phyloP scores from a whole-genome alignment of 2,329 filamentous ascomycete genomes.

The Emericellopsis atlantica region DNA sequence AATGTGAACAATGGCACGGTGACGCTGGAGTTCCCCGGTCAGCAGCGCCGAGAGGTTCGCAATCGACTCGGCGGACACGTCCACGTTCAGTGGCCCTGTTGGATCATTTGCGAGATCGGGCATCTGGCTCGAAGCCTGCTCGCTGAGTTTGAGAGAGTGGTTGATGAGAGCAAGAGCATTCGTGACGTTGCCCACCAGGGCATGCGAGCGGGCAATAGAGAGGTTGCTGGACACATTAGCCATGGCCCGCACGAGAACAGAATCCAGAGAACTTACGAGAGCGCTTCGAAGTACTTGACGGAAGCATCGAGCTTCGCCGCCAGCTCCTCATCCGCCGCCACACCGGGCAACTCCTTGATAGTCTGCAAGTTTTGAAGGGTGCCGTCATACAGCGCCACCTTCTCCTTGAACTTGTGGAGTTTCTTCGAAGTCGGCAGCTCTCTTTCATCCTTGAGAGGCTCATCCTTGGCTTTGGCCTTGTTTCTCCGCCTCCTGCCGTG shows the following conservation, averaged over 20 bases:
- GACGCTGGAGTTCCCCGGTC: conserved; percentile 61
- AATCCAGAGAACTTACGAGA: conserved; percentile 49
- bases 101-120: conserved; percentile 16
- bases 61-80: conserved; percentile 47
- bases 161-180: conserved; percentile 80
- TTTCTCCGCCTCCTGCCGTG: conserved; percentile 43
- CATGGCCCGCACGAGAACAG: too few species aligned
- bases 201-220: conserved; percentile 75
- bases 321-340: conserved; percentile 71
- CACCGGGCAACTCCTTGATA: conserved; percentile 78
- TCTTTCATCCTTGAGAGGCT: conserved; percentile 31
- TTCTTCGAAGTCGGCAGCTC: conserved; percentile 63
- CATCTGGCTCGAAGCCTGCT: conserved; percentile 37
- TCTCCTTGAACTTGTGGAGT: conserved; percentile 70
- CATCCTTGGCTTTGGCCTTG: conserved; percentile 15
- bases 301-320: conserved; percentile 68
- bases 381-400: conserved; percentile 80
- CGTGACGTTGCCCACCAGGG: conserved; percentile 55
- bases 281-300: conserved; percentile 70
- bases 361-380: conserved; percentile 84
- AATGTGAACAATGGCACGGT: conserved; percentile 77
- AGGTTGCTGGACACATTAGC: conserved; percentile 47
- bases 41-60: conserved; percentile 49
- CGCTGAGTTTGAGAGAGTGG: conserved; percentile 52
- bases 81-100: conserved; percentile 49